Base-by-base conservation (phyloP, 768 basidiomycete species). In the Mycena floridula region DNA sequence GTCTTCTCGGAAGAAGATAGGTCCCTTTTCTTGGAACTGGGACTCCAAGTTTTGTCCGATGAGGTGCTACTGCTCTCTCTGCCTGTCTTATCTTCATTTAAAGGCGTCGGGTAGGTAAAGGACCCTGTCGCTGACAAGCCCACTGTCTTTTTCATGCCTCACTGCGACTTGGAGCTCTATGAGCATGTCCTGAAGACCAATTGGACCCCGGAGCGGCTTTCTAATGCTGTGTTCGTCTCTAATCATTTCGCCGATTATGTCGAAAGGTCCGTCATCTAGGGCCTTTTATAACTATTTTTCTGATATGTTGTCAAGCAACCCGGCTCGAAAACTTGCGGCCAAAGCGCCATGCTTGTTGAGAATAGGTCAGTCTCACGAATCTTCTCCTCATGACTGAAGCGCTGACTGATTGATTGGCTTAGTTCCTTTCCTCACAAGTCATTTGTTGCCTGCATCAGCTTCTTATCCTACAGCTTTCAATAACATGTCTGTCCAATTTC, bases 71-170 rank as follows among this genome's bases (percentile, higher is more conserved):
- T 47, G 20, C 13, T 23, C 21, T 11, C 20, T 46, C 48, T 45
- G 23, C 27, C 22, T 27, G 26, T 20, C 32, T 24, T 44, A 20
- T 35, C 42, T 35, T 44, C 46, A 40, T 37, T 23, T 11, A 39
- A 16, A 25, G 20, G 22, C 26, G 22, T 37, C 35, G 38, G 23
- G 40, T 26, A 25, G 12, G 37, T 46, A 38, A 46, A 16, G 42
- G 20, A 30, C 7, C 32, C 8, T 28, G 4, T 20, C 40, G 26
- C 66, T 38, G 49, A 52, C 22, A 41, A 50, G 44, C 77, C 80
- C 50, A 85, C 83, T 38, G 66, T 89, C 44, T 66, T 81, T 43
- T 87, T 77, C 64, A 86, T 88, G 84, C 86, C 85, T 18, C 86
- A 89, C 60, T 88, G 87, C 58, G 83, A 85, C 55, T 56, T 83